phyloP scores from a whole-genome alignment of 2,329 filamentous ascomycete genomes.

The Fusarium oxysporum region DNA sequence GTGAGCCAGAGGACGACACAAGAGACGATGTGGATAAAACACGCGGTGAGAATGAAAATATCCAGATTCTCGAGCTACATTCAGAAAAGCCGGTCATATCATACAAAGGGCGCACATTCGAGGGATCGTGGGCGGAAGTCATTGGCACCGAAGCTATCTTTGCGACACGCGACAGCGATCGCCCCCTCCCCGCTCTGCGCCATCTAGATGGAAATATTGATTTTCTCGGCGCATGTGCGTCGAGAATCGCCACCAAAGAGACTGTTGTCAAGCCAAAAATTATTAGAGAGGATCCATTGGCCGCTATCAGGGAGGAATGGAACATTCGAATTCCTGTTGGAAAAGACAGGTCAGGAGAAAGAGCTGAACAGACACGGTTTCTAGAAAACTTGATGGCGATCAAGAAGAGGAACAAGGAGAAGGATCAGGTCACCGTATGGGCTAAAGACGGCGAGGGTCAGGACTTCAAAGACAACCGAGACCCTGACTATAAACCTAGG shows the following conservation, averaged over 20 bases:
- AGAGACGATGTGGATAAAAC: constrained; percentile 33
- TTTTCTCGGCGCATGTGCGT: constrained; percentile 76
- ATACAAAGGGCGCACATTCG: constrained; percentile 82
- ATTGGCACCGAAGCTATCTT: constrained; percentile 89
- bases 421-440: constrained; percentile 72
- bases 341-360: constrained; percentile 60
- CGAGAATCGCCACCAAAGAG: constrained; percentile 76
- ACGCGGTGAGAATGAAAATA: constrained; percentile 49
- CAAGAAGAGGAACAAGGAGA: constrained; percentile 73
- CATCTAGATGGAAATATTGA: constrained; percentile 71
- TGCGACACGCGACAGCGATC: constrained; percentile 63
- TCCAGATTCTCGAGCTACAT: constrained; percentile 89
- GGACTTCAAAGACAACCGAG: constrained; percentile 55
- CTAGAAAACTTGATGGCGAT: constrained; percentile 73
- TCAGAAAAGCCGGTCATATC: constrained; percentile 80
- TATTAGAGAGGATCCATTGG: constrained; percentile 50
- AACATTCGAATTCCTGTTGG: constrained; percentile 59
- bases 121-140: constrained; percentile 83
- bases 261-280: constrained; percentile 66
- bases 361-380: constrained; percentile 66
- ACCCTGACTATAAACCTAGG: constrained; percentile 55
- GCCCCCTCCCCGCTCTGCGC: constrained; percentile 60
- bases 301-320: constrained; percentile 56
- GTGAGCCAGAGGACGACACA: constrained; percentile 13
- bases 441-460: constrained; percentile 59